Conservation (phyloP, 2,329 filamentous ascomycete genomes). For the Aureobasidium mangrovei region DNA sequence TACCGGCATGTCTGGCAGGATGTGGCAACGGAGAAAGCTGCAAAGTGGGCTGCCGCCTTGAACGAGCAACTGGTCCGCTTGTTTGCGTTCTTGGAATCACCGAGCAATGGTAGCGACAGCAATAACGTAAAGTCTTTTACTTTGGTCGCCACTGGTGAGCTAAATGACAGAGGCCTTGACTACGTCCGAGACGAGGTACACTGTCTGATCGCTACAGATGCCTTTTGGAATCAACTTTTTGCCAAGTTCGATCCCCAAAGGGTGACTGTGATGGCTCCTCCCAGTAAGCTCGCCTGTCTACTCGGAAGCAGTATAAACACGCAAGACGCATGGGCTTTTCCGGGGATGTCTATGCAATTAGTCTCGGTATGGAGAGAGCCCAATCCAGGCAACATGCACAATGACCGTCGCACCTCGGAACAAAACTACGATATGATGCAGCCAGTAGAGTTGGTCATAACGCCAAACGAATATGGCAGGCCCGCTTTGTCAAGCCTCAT, state of each 20-base stretch:
- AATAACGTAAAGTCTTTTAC: background rate
- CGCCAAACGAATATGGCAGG: slow-evolving; percentile 3
- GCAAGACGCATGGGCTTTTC: slow-evolving; percentile 27
- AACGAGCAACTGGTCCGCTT: background rate
- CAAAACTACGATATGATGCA: background rate
- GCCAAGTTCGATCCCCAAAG: slow-evolving; percentile 24
- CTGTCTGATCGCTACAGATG: slow-evolving; percentile 1
- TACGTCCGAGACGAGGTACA: slow-evolving; percentile 11
- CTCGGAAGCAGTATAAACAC: slow-evolving; percentile 49
- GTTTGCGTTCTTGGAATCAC: background rate
- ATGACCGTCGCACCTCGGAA: background rate
- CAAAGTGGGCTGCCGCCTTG: background rate
- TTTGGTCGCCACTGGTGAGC: background rate
- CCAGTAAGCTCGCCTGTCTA: slow-evolving; percentile 52
- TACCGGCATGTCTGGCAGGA: slow-evolving; percentile 6
- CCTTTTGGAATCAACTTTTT: slow-evolving; percentile 14
- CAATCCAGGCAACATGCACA: background rate
- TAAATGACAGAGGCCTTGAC: slow-evolving; percentile 2
- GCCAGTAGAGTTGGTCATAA: background rate
- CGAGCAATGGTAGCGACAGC: background rate
- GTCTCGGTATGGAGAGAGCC: slow-evolving; percentile 18
- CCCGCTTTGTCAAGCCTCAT: slow-evolving; percentile 35
- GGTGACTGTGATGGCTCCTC: slow-evolving; percentile 44
- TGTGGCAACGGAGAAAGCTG: background rate
- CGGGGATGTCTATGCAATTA: slow-evolving; percentile 27